Base-by-base conservation (phyloP, 2,329 filamentous ascomycete genomes). In the Penicillium thymicola region DNA sequence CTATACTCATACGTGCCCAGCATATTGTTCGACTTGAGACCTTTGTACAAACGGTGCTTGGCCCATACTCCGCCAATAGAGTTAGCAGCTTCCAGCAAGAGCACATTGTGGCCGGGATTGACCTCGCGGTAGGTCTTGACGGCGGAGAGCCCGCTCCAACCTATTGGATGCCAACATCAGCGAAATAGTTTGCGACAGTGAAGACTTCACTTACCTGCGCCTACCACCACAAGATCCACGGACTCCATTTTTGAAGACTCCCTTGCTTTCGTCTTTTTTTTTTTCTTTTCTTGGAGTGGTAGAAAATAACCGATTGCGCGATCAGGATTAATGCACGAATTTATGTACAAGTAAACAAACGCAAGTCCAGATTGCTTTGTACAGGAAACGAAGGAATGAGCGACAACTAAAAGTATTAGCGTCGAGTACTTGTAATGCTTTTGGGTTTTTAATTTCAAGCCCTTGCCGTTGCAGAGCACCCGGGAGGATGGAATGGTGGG, bases 11-110 rank as follows among this genome's bases (percentile, higher is more conserved):
- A 90, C 0, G 84, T 88, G 3, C 89, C 88, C 11, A 87, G 70
- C 69, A 90, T 81, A 66, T 92, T 92, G 72, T 93, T 92, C 51
- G 83, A 86, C 65, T 85, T 88, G 47, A 93, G 79, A 1, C 84
- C 85, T 0, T 85, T 82, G 68, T 92, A 79, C 0, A 90, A 73
- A 1, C 88, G 81, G 37, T 87, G 77, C 54, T 83, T 77, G 9
- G 85, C 82, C 89, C 89, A 92, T 16, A 85, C 85, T 4, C 89
- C 89, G 1, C 89, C 89, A 5, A 86, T 66, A 0, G 82, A 82
- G 13, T 77, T 69, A 11, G 79, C 78, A 5, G 78, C 73, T 45
- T 90, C 88, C 30, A 89, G 73, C 10, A 90, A 67, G 1, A 80
- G 73, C 25, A 89, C 67, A 2, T 79, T 80, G 52, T 78, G 76